These are phyloP conservation scores for Geranium brycei DNA, from an alignment of 345 rosid genomes.

Conservation along the genomic window DNA sequence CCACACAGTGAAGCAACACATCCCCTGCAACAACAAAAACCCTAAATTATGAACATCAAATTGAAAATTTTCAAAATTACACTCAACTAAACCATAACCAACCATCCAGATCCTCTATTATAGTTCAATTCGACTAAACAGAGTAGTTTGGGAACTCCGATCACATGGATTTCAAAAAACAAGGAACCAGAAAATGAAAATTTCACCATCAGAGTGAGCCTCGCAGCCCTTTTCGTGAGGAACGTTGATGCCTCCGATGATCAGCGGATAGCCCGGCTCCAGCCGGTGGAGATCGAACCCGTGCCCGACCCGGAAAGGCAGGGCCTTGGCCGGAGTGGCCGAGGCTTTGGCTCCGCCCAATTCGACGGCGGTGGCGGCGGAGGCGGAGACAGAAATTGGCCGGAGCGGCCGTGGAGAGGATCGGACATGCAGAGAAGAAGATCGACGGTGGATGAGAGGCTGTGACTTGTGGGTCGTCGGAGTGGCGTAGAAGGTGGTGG, in stretches of 20 bases:
- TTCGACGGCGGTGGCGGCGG: constrained; percentile 31
- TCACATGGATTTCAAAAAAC: background rate
- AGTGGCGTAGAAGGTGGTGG: constrained; percentile 12
- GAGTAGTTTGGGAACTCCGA: background rate
- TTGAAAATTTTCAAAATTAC: background rate
- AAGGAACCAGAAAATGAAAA: background rate
- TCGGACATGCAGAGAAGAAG: constrained; percentile 6
- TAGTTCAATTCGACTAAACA: too few relatives aligned
- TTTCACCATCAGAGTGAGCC: constrained; percentile 95
- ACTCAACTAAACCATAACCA: background rate
- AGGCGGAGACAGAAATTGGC: constrained; percentile 15
- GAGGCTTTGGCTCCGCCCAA: constrained; percentile 32
- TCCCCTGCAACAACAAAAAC: constrained; percentile 49
- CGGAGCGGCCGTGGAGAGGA: constrained; percentile 9
- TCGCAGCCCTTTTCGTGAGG: constrained; percentile 97
- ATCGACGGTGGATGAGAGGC: background rate
- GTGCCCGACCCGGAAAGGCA: constrained; percentile 88
- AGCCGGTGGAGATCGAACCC: constrained; percentile 91
- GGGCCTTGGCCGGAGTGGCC: constrained; percentile 27
- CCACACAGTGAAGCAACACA: constrained; percentile 94
- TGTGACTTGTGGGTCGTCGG: constrained; percentile 5
- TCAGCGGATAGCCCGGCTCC: constrained; percentile 91
- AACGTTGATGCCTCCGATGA: constrained; percentile 80
- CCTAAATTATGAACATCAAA: background rate
- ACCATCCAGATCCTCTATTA: background rate